Conservation (phyloP, 2,329 filamentous ascomycete genomes). For the Venturia oleaginea region DNA sequence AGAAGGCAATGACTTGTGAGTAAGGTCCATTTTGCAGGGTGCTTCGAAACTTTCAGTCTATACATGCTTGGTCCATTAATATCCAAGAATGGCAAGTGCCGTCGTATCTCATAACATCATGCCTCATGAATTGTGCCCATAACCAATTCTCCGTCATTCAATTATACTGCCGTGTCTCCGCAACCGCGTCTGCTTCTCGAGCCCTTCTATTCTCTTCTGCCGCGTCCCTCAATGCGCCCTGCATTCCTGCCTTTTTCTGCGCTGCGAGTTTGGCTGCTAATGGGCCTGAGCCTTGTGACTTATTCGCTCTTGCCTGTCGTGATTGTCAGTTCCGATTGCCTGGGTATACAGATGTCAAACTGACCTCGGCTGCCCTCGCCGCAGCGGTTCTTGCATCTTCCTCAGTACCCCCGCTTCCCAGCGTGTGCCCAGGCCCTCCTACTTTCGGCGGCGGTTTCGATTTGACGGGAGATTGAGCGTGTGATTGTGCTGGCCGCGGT, state of each 20-base stretch:
- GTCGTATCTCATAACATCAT: not conserved
- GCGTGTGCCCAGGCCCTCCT: conserved; percentile 51
- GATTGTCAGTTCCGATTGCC: conserved; percentile 6
- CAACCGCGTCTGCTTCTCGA: conserved; percentile 58
- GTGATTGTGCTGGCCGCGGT: not conserved
- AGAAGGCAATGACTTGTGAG: too few species aligned
- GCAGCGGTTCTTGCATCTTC: conserved; percentile 63
- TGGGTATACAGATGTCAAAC: conserved; percentile 22
- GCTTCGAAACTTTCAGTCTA: not conserved
- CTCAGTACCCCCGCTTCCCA: conserved; percentile 42
- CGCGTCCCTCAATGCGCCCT: conserved; percentile 56
- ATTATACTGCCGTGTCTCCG: conserved; percentile 49
- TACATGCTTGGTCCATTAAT: not conserved
- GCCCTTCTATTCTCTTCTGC: conserved; percentile 57
- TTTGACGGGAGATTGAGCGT: conserved; percentile 13
- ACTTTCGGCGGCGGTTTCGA: conserved; percentile 35
- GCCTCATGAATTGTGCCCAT: not conserved
- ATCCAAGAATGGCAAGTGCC: not conserved
- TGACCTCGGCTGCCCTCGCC: conserved; percentile 75
- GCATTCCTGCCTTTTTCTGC: conserved; percentile 65
- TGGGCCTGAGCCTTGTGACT: conserved; percentile 41
- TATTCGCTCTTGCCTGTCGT: conserved; percentile 58
- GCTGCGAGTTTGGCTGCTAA: conserved; percentile 55
- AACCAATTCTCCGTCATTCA: conserved; percentile 24
- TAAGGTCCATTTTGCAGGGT: conserved; percentile 39